Base-by-base conservation (phyloP, 805 yeast species). In the Barnettozyma wickerhamii region DNA sequence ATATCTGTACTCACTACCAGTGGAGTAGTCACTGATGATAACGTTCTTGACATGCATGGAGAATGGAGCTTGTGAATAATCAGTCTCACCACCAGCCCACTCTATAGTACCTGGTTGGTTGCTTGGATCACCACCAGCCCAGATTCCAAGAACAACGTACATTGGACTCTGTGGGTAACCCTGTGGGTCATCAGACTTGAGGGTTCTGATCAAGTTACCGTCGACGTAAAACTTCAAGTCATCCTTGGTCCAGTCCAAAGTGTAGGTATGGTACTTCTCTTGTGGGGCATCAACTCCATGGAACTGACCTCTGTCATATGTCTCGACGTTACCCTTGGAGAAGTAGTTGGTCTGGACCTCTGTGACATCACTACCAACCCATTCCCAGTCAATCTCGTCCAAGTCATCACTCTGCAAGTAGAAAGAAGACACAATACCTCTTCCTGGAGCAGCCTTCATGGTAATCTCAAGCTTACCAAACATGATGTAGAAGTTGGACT, bases 81-180 rank as follows among this genome's bases (percentile, higher is more conserved):
- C 81, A 12, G 88, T 78, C 15, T 50, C 43, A 42, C 95, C 95
- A 43, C 91, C 91, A 4, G 91, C 88, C 93, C 93, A 84, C 53
- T 77, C 77, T 42, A 84, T 81, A 2, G 90, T 82, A 37, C 91
- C 91, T 29, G 66, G 66, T 6, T 70, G 66, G 52, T 82, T 82
- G 19, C 66, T 51, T 21, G 84, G 66, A 60, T 83, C 89, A 58
- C 93, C 93, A 53, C 90, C 91, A 4, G 89, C 89, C 91, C 93
- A 84, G 24, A 79, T 64, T 49, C 93, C 91, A 46, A 77, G 66
- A 56, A 66, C 71, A 10, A 84, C 58, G 49, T 66, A 72, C 90
- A 89, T 86, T 36, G 97, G 97, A n/a, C 88, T 68, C 65, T 89
- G 95, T 32, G 97, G 97, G 62, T 75, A 90, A 5, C 95, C 95